Evolutionary conservation across 257 asterid species (phyloP).

Genomic region (Eustoma russellianum): DNA sequence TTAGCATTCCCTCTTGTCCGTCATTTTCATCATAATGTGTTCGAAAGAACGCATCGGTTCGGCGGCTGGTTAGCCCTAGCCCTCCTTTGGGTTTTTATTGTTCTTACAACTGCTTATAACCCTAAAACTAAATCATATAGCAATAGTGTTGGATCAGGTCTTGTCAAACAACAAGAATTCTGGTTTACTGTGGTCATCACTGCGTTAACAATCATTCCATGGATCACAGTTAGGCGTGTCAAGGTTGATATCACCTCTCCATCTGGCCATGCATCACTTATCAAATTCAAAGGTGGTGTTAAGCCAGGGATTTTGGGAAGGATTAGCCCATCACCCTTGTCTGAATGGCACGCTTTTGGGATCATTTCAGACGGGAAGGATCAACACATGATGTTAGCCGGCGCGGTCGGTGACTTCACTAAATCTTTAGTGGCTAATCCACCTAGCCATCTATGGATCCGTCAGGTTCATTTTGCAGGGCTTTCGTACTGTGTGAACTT

Average conservation of each 20-base stretch:
- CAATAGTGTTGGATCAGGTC: not conserved
- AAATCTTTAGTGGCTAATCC: constrained; percentile 31
- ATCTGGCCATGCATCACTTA: constrained; percentile 50
- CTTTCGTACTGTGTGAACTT: constrained; percentile 29
- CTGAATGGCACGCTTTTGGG: constrained; percentile 67
- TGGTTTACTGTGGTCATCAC: constrained; percentile 38
- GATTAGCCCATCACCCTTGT: constrained; percentile 51
- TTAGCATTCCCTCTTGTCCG: constrained; percentile 58
- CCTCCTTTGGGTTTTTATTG: constrained; percentile 40
- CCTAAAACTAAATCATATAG: constrained; percentile 15
- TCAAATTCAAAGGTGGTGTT: constrained; percentile 45
- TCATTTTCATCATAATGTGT: constrained; percentile 60
- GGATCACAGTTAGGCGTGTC: constrained; percentile 40
- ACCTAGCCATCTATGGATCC: constrained; percentile 46
- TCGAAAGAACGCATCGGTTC: constrained; percentile 49
- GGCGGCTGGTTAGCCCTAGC: constrained; percentile 40
- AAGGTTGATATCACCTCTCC: constrained; percentile 35
- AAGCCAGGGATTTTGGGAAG: constrained; percentile 43
- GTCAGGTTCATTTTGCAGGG: constrained; percentile 22
- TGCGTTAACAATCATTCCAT: constrained; percentile 27
- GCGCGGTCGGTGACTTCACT: constrained; percentile 60
- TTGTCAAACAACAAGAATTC: constrained; percentile 32
- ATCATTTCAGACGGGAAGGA: constrained; percentile 43
- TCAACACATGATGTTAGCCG: constrained; percentile 54
- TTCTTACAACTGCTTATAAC: constrained; percentile 25